Base-by-base conservation (phyloP, 139 green algal species). In the Diplosphaera chodatii region DNA sequence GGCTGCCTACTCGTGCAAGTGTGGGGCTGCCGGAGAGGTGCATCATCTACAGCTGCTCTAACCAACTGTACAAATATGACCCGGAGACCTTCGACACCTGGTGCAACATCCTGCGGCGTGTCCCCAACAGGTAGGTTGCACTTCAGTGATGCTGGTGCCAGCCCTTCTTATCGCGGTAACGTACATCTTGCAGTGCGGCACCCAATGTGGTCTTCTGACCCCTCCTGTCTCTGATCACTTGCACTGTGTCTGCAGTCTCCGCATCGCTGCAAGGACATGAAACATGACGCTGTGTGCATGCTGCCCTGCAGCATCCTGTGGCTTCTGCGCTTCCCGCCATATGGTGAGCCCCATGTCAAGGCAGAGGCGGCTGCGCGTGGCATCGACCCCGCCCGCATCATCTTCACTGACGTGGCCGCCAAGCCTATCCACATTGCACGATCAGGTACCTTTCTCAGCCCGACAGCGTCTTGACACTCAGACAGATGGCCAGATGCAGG, bases 1-100 rank as follows among this genome's bases (percentile, higher is more conserved):
- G 25, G 64, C 41, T 82, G 31, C 78, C 78, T 25, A 55, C 30
- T 3, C 65, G 78, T 5, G 28, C 48, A 25, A 59, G 48, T 25
- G 70, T 91, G 55, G 88, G 89, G 4, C 79, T 96, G 67, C 91
- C 91, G 16, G 84, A 90, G 20, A 89, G 89, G 75, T 83, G 81
- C 64, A 78, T 96, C 34, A 75, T 97, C 28, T 96, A 88, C 72
- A 73, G 76, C 32, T 97, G 91, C 86, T 83, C 80, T 76, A 97
- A 97, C 72, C 88, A 93, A 74, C 84, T 97, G 69, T 97, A 97
- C 86, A 97, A 97, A 81, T 89, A 88, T 72, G 89, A 96, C 80
- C 92, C 92, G 2, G 82, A 93, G 40, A 97, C 87, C 5, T 94
- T 97, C 68, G 67, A 32, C 68, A 83, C 81, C 22, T 97, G 92